These are phyloP conservation scores for Porogramme epimiltina DNA, from an alignment of 1,284 basidiomycete genomes.

Conservation along the genomic window DNA sequence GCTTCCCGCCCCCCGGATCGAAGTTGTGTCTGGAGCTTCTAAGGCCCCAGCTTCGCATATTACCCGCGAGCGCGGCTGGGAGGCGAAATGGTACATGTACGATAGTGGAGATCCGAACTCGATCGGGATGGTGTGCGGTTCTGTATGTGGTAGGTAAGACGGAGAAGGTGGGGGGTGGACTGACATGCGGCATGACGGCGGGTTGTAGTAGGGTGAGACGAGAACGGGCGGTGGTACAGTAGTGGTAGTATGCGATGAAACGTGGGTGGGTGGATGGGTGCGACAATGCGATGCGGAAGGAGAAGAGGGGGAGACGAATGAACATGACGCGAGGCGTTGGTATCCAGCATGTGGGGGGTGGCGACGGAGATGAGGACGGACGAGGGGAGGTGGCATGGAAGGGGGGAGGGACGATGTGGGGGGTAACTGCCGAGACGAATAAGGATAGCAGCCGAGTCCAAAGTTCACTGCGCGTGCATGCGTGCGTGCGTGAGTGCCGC, in stretches of 20 bases:
- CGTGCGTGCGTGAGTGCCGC: slow-evolving; percentile 9
- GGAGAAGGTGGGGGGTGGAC: too few relatives aligned
- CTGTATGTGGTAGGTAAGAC: too few relatives aligned
- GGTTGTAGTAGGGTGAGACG: background rate
- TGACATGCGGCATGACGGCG: background rate
- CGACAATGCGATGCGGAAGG: slow-evolving; percentile 1
- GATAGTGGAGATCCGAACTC: background rate
- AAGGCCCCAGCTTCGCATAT: background rate
- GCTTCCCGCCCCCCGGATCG: too few relatives aligned
- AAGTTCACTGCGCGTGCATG: too few relatives aligned
- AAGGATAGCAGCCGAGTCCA: too few relatives aligned
- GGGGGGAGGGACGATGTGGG: slow-evolving; percentile 12
- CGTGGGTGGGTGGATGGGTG: background rate
- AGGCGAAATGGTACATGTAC: background rate
- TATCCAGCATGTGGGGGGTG: background rate
- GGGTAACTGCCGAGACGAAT: slow-evolving; percentile 12
- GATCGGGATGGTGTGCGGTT: background rate
- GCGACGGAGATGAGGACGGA: slow-evolving; percentile 3
- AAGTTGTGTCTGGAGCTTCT: too few relatives aligned
- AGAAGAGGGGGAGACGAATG: background rate
- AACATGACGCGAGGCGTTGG: background rate
- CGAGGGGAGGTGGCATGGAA: slow-evolving; percentile 4
- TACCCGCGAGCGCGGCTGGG: too few relatives aligned
- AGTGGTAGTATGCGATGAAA: background rate
- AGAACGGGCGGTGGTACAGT: background rate